A percentile compares a stretch with the other conserved stretches of the same genome.
These are phyloP conservation scores for Fusarium sp. DNA, from an alignment of 2,329 filamentous ascomycete genomes.

Conservation along the genomic window DNA sequence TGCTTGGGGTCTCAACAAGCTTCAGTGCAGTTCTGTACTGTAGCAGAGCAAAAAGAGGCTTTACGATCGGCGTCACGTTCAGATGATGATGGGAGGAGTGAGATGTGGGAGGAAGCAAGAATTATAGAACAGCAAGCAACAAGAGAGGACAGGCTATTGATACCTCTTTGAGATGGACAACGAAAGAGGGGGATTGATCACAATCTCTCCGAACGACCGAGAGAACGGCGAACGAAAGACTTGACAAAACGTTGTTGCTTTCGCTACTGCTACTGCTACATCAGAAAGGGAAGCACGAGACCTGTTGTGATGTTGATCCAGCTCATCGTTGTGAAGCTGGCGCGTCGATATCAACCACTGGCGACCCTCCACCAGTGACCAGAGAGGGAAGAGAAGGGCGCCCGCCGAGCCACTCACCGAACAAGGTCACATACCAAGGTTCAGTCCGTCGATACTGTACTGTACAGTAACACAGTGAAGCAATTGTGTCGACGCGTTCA, in stretches of 20 bases:
- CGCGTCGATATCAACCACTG: constrained; percentile 45
- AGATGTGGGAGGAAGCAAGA: constrained; percentile 33
- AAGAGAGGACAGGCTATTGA: constrained; percentile 23
- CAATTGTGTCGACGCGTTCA: constrained; percentile 22
- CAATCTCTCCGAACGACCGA: constrained; percentile 34
- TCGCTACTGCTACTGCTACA: constrained; percentile 27
- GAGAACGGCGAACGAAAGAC: constrained; percentile 24
- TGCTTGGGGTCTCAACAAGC: constrained; percentile 21
- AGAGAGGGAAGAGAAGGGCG: constrained; percentile 28
- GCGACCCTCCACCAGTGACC: constrained; percentile 47
- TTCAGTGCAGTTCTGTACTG: background rate
- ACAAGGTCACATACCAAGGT: constrained; percentile 40
- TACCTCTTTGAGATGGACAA: constrained; percentile 23
- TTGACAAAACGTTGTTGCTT: background rate
- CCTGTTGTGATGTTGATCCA: constrained; percentile 43
- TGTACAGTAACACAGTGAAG: constrained; percentile 18
- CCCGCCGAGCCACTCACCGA: constrained; percentile 42
- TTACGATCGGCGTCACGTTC: constrained; percentile 33
- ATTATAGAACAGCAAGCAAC: constrained; percentile 26
- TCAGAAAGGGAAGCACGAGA: constrained; percentile 34
- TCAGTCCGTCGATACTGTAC: constrained; percentile 29
- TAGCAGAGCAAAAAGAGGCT: constrained; percentile 21
- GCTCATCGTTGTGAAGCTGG: constrained; percentile 30
- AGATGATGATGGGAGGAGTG: constrained; percentile 17
- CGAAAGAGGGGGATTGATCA: constrained; percentile 16